phyloP scores from a whole-genome alignment of 495 filamentous ascomycete species.

The Halenospora varia region DNA sequence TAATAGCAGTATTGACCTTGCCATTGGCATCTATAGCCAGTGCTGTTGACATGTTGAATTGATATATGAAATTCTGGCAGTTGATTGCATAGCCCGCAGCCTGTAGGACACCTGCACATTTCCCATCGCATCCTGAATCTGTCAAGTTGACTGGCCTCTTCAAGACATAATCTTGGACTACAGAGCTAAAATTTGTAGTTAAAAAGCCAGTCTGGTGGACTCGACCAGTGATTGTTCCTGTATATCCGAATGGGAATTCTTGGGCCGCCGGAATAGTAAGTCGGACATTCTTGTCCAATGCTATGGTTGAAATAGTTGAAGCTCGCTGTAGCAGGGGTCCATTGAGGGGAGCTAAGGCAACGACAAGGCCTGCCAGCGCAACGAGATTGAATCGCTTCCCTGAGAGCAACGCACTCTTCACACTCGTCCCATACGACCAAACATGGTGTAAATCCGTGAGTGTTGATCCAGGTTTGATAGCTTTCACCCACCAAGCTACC shows the following conservation, averaged over 20 bases:
- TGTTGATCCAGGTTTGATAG: neutral
- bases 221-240: slow-evolving; percentile 4
- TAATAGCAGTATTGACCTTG: neutral
- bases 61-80: neutral
- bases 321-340: slow-evolving; percentile 12
- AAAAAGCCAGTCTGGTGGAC: neutral
- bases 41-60: neutral
- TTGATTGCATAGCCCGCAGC: neutral
- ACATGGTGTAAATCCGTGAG: neutral
- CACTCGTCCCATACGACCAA: slow-evolving; percentile 3
- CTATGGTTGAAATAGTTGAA: neutral
- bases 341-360: slow-evolving; percentile 2
- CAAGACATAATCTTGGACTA: neutral
- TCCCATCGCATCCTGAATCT: neutral
- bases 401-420: slow-evolving; percentile 4
- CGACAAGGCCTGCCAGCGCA: slow-evolving; percentile 4
- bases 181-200: neutral
- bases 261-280: neutral
- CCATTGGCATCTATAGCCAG: neutral
- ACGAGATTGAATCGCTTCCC: slow-evolving; percentile 8
- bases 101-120: neutral
- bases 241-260: slow-evolving; percentile 8
- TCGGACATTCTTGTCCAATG: neutral
- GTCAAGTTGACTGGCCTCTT: neutral
- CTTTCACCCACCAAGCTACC: slow-evolving; percentile 10